phyloP scores from a whole-genome alignment of 2,329 filamentous ascomycete species.

The Trichoderma cornu-damae region DNA sequence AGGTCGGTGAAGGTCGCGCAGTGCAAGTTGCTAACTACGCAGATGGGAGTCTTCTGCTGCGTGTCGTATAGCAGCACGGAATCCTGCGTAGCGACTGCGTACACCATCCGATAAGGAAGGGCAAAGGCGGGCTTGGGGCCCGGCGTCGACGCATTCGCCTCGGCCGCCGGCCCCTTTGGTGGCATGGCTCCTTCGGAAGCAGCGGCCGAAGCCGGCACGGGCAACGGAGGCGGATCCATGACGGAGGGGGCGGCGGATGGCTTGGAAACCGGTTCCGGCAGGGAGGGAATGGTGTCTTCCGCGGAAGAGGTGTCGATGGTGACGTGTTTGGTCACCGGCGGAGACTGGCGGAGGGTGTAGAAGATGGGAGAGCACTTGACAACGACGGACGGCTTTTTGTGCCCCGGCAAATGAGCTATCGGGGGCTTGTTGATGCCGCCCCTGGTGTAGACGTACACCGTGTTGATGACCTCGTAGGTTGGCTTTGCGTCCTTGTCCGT shows the following conservation, averaged over 20 bases:
- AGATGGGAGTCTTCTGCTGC: constrained; percentile 89
- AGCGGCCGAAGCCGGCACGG: constrained; percentile 30
- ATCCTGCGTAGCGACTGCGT: constrained; percentile 95
- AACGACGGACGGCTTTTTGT: constrained; percentile 96
- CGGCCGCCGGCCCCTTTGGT: constrained; percentile 40
- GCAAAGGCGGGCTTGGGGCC: constrained; percentile 70
- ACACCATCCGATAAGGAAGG: constrained; percentile 88
- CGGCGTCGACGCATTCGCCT: constrained; percentile 46
- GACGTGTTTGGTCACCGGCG: constrained; percentile 74
- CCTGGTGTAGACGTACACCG: constrained; percentile 95
- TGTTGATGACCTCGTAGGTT: constrained; percentile 85
- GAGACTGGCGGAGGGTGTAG: constrained; percentile 70
- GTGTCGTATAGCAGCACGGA: constrained; percentile 94
- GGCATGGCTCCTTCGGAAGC: constrained; percentile 47
- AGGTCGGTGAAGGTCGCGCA: constrained; percentile 97
- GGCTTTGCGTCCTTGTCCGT: constrained; percentile 62
- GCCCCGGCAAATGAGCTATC: constrained; percentile 87
- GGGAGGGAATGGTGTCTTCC: constrained; percentile 74
- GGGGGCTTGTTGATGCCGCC: constrained; percentile 96
- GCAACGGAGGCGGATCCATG: constrained; percentile 78
- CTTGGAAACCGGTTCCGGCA: constrained; percentile 75
- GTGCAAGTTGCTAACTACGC: constrained; percentile 93
- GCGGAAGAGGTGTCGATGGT: constrained; percentile 89
- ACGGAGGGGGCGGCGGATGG: constrained; percentile 54
- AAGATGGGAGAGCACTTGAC: constrained; percentile 89